Base-by-base conservation (phyloP, 768 basidiomycete species). In the Lactifluus volemus region DNA sequence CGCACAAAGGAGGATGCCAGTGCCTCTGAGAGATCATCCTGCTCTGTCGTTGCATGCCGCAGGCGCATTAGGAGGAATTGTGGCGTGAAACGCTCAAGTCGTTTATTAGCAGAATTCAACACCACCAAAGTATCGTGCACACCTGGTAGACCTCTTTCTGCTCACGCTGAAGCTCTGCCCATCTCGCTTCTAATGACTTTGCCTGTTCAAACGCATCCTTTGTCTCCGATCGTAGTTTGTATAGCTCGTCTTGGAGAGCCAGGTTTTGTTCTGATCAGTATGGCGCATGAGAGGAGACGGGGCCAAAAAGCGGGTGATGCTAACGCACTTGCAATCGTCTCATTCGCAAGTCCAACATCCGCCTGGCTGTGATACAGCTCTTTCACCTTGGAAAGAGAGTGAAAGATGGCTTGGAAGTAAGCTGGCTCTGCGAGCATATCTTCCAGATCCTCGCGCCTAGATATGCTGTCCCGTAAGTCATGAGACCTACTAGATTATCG, bases 91-190 rank as follows among this genome's bases (percentile, higher is more conserved):
- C 89, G 84, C 94, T 97, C 61, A 19, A 25, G 15, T 34, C 52
- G 36, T 58, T 25, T 30, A 0, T 38, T 2, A 55, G 34, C 29
- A 41, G 25, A 11, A 11, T 1, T 39, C 10, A 29, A 45, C 12
- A 49, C 7, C 38, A 17, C 6, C 30, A 41, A 3, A 30, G 53
- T 10, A 30, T 17, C 1, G 15, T 8, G 29, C 70, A 59, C 32
- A 92, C 95, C 77, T 93, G 92, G 69, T 95, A 96, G 19, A 93
- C 79, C 32, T 92, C 90, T 54, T 77, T 82, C 74, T 98, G 96
- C 67, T 94, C 91, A 66, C 84, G 84, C 61, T 97, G 92, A 7
- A 97, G 69, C 53, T 90, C 89, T 66, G 84, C 85, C 92, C 93
- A 96, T 32, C 89, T 78, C 0, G 78, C 76, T 73, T 97, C 92